Conservation (phyloP, 148 eudicot genomes). For the Silene conica region DNA sequence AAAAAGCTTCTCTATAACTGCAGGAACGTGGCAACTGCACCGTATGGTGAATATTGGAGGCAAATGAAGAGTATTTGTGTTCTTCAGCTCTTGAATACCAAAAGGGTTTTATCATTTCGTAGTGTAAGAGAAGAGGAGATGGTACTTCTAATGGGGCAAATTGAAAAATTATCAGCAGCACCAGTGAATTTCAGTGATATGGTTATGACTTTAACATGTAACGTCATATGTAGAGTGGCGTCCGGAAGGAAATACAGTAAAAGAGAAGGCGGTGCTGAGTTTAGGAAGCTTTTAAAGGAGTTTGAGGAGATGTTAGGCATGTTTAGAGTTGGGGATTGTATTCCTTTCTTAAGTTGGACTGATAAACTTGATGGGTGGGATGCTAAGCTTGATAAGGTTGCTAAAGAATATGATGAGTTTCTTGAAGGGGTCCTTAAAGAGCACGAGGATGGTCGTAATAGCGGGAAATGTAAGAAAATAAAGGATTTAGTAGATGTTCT, state of each 20-base stretch:
- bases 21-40: constrained; percentile 23
- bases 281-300: constrained; percentile 29
- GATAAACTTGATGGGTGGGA: constrained; percentile 28
- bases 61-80: constrained; percentile 32
- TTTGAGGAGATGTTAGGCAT: constrained; percentile 34
- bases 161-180: constrained; percentile 6
- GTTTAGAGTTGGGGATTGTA: constrained; percentile 28
- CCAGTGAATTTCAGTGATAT: constrained; percentile 27
- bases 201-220: constrained; percentile 22
- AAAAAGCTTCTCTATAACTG: constrained; percentile 19
- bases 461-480: constrained; percentile 3
- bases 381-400: constrained; percentile 23
- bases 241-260: constrained; percentile 29
- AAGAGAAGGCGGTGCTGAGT: constrained; percentile 31
- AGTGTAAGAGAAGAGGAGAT: constrained; percentile 24
- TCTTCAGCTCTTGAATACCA: constrained; percentile 24
- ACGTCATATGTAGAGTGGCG: constrained; percentile 27
- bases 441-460: constrained; percentile 8
- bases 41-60: constrained; percentile 38
- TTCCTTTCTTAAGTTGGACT: constrained; percentile 28
- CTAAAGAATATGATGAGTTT: constrained; percentile 22
- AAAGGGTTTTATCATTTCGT: constrained; percentile 22
- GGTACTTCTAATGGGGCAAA: constrained; percentile 11
- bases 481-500: constrained; percentile 53
- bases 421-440: constrained; percentile 40